These are phyloP conservation scores for Xylariaceae sp. DNA, from an alignment of 2,329 filamentous ascomycete species.

Conservation along the genomic window DNA sequence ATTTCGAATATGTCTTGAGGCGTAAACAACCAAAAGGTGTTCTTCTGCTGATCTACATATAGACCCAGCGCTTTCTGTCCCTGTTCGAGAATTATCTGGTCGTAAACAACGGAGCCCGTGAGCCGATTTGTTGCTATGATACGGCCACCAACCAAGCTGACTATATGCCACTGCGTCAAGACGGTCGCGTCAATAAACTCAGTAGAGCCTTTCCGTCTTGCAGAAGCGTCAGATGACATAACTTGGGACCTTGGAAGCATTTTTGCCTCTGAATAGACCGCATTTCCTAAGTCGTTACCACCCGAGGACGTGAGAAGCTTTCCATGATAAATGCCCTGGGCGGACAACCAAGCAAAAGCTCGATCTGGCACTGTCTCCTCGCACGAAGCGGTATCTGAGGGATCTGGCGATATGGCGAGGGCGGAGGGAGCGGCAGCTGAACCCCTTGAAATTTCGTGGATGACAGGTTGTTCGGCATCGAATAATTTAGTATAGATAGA, in stretches of 20 bases:
- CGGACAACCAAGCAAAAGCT: slow-evolving; percentile 85
- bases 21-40: slow-evolving; percentile 96
- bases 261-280: slow-evolving; percentile 74
- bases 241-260: slow-evolving; percentile 72
- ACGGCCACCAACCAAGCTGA: slow-evolving; percentile 76
- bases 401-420: slow-evolving; percentile 73
- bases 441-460: slow-evolving; percentile 66
- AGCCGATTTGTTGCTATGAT: slow-evolving; percentile 83
- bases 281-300: slow-evolving; percentile 62
- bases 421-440: slow-evolving; percentile 58
- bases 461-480: slow-evolving; percentile 74
- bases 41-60: slow-evolving; percentile 86
- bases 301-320: slow-evolving; percentile 61
- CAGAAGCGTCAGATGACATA: slow-evolving; percentile 60
- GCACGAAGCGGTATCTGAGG: slow-evolving; percentile 49
- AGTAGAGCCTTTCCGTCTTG: slow-evolving; percentile 60
- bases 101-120: slow-evolving; percentile 79
- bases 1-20: slow-evolving; percentile 89
- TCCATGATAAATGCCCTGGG: slow-evolving; percentile 85
- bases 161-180: slow-evolving; percentile 88
- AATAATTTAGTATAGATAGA: slow-evolving; percentile 87
- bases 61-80: slow-evolving; percentile 79
- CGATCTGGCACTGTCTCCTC: slow-evolving; percentile 61
- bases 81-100: slow-evolving; percentile 77
- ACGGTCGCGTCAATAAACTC: slow-evolving; percentile 76